Evolutionary conservation across 306 rosid genomes (phyloP).

Genomic region (Quercus rubra): DNA sequence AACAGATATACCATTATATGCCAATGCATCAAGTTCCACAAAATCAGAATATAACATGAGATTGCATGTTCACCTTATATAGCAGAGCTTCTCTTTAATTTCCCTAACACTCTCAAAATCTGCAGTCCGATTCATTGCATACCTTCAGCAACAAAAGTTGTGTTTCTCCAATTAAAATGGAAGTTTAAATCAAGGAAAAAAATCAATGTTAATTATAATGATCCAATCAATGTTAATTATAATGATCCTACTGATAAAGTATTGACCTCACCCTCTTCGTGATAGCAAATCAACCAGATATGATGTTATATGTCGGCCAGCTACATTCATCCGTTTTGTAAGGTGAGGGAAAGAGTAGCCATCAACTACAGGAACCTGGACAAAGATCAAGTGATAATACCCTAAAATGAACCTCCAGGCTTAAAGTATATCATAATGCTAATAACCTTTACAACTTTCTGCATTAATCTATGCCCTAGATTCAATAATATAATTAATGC

Average conservation of each 20-base stretch:
- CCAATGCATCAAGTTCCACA: constrained; percentile 10
- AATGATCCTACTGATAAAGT: constrained; percentile 19
- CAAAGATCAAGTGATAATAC: background rate
- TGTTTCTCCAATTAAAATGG: constrained; percentile 20
- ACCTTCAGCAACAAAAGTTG: constrained; percentile 54
- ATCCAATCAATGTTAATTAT: constrained; percentile 5
- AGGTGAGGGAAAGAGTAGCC: constrained; percentile 99
- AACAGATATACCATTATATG: constrained; percentile 22
- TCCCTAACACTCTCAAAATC: constrained; percentile 99
- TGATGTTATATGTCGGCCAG: constrained; percentile 96
- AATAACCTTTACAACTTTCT: background rate
- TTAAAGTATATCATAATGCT: background rate
- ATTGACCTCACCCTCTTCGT: constrained; percentile 82
- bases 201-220: constrained; percentile 9
- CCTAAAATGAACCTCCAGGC: background rate
- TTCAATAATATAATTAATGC: background rate
- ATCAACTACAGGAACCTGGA: constrained; percentile 97
- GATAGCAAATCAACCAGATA: constrained; percentile 98
- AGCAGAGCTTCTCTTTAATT: constrained; percentile 97
- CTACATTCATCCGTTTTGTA: constrained; percentile 97
- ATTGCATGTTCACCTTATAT: constrained; percentile 60
- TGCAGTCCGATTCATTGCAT: constrained; percentile 82
- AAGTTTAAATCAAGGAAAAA: constrained; percentile 8
- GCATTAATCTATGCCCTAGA: background rate
- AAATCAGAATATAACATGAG: constrained; percentile 8